These are phyloP conservation scores for Dictyostelium firmibasis DNA, from an alignment of 78 protist species.

Conservation along the genomic window DNA sequence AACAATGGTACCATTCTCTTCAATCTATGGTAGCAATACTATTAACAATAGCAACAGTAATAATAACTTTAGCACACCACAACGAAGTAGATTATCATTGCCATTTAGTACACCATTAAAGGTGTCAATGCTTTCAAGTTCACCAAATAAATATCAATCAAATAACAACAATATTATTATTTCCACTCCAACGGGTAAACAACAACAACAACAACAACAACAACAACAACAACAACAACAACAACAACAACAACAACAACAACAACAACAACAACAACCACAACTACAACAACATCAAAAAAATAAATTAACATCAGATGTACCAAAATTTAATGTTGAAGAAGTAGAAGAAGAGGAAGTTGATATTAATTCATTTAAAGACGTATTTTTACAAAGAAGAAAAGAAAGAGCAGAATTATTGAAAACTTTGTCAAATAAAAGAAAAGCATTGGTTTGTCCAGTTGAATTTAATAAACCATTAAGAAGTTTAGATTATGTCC, in stretches of 20 bases:
- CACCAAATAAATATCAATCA: neutral
- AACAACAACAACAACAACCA: no score
- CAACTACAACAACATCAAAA: no score
- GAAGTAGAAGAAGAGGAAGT: neutral
- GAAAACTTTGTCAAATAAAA: neutral
- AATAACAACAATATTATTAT: neutral
- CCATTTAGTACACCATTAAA: constrained; percentile 11
- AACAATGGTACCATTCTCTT: neutral
- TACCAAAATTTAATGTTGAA: neutral
- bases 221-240: neutral
- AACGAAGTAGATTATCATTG: neutral
- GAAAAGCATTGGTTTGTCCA: constrained; percentile 9
- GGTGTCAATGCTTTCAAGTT: neutral
- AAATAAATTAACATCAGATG: neutral
- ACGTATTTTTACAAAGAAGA: constrained; percentile 1
- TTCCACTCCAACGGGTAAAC: neutral
- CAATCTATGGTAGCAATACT: neutral
- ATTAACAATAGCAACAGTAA: neutral
- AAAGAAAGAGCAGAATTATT: constrained; percentile 27
- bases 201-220: neutral
- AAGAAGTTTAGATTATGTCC: neutral
- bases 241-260: constrained; percentile 1
- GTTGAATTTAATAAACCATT: neutral
- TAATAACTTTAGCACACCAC: neutral
- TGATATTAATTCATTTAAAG: neutral